Conservation (phyloP, 306 rosid species). For the Cucurbita moschata region DNA sequence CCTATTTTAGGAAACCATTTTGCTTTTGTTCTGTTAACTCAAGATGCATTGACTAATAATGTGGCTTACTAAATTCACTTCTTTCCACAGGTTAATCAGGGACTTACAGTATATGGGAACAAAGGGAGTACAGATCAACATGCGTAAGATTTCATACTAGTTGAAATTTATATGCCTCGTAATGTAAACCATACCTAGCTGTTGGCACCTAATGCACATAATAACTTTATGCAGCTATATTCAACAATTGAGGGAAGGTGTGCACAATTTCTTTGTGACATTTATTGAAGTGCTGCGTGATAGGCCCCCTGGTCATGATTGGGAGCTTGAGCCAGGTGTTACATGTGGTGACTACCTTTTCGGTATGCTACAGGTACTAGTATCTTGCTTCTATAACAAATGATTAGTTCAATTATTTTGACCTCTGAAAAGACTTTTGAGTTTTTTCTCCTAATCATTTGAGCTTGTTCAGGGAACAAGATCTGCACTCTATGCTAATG, state of each 20-base stretch:
- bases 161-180: background rate
- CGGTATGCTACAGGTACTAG: constrained; percentile 88
- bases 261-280: constrained; percentile 85
- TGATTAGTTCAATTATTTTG: background rate
- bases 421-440: background rate
- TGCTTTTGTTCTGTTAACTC: background rate
- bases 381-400: background rate
- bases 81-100: constrained; percentile 66
- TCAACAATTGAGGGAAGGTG: constrained; percentile 96
- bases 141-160: constrained; percentile 49
- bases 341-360: constrained; percentile 98
- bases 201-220: background rate
- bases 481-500: constrained; percentile 72
- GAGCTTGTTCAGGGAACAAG: constrained; percentile 69
- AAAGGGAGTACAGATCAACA: constrained; percentile 98
- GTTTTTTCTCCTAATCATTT: background rate
- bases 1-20: background rate
- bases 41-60: background rate
- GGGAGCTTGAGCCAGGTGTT: constrained; percentile 99
- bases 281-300: constrained; percentile 92
- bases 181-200: background rate
- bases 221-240: constrained; percentile 47
- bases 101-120: constrained; percentile 77
- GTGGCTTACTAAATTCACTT: constrained; percentile 4
- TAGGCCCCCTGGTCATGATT: constrained; percentile 99